phyloP scores from a whole-genome alignment of 2,329 filamentous ascomycete species.

The Fusarium xyrophilum region DNA sequence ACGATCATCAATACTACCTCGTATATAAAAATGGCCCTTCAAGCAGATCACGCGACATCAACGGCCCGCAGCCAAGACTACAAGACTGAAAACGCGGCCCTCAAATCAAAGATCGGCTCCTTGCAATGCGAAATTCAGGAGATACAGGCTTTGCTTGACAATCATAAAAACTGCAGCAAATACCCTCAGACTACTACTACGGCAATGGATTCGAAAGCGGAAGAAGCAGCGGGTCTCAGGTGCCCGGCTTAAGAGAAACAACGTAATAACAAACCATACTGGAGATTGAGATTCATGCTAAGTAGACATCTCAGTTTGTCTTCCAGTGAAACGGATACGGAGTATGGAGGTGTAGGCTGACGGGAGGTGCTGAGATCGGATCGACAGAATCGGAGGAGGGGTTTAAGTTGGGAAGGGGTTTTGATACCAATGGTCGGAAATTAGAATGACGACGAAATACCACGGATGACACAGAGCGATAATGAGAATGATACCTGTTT shows the following conservation, averaged over 20 bases:
- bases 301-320: neutral
- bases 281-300: slow-evolving; percentile 36
- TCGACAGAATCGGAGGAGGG: too few species aligned
- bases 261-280: neutral
- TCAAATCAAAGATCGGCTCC: neutral
- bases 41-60: neutral
- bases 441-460: neutral
- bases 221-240: neutral
- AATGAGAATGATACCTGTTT: neutral
- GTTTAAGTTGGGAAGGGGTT: too few species aligned
- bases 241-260: neutral
- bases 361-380: neutral
- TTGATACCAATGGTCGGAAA: neutral
- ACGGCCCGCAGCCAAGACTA: neutral
- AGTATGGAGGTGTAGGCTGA: too few species aligned
- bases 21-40: neutral
- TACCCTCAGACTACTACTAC: neutral
- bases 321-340: neutral
- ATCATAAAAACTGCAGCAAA: neutral
- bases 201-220: neutral
- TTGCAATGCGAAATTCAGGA: neutral
- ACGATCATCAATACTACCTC: neutral
- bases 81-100: neutral
- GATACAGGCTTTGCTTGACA: neutral
- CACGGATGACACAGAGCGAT: too few species aligned